A percentile compares a stretch with the other conserved stretches of the same genome.
Conservation (phyloP, 331 rosid genomes). For the Cydonia oblonga region DNA sequence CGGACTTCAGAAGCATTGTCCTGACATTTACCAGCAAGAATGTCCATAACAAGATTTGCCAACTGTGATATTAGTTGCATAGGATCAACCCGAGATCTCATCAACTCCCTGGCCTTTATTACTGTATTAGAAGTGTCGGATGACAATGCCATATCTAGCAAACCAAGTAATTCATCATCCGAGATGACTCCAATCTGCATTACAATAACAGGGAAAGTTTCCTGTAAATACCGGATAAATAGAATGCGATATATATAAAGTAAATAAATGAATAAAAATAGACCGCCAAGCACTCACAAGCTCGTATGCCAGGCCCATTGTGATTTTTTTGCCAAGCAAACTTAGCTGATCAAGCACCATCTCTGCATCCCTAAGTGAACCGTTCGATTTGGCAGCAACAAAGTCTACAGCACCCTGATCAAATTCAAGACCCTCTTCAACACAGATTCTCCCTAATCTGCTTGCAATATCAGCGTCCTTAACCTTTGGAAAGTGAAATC, state of each 20-base stretch:
- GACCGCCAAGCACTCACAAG: conserved; percentile 44
- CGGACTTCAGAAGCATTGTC: conserved; percentile 45
- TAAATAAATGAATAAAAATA: conserved; percentile 2
- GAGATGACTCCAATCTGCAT: conserved; percentile 71
- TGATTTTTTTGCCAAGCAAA: conserved; percentile 66
- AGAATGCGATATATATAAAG: background rate
- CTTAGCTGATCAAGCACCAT: conserved; percentile 89
- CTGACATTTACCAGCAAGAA: conserved; percentile 63
- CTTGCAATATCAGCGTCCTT: conserved; percentile 63
- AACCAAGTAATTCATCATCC: conserved; percentile 72
- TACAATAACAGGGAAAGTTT: conserved; percentile 1
- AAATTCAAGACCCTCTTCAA: conserved; percentile 52
- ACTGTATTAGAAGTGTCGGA: conserved; percentile 76
- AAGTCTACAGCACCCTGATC: conserved; percentile 61
- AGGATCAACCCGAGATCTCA: conserved; percentile 79
- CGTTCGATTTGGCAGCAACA: conserved; percentile 60
- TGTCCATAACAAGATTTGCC: conserved; percentile 87
- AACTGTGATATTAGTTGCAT: conserved; percentile 74
- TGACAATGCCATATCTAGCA: conserved; percentile 77
- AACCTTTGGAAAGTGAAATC: conserved; percentile 67
- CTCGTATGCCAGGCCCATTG: conserved; percentile 48
- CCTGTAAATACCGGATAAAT: background rate
- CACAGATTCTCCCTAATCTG: conserved; percentile 47
- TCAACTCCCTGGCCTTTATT: conserved; percentile 62
- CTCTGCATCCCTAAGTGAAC: conserved; percentile 90